These are phyloP conservation scores for Flammula alnicola DNA, from an alignment of 1,284 basidiomycete species.

Conservation along the genomic window DNA sequence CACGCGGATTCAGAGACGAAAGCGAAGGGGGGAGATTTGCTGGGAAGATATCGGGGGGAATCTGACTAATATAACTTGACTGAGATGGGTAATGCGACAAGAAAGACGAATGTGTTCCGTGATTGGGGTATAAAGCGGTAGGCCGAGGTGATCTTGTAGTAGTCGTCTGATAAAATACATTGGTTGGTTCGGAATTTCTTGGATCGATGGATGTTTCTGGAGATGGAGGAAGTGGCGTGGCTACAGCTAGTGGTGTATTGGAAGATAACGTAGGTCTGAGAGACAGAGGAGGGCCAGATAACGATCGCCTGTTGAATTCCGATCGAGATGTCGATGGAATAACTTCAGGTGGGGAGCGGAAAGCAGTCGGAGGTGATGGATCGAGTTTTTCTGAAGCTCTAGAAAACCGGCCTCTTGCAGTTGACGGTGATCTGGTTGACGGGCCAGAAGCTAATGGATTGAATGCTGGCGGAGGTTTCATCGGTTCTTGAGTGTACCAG, in stretches of 20 bases:
- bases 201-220: slow-evolving; percentile 41
- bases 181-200: slow-evolving; percentile 48
- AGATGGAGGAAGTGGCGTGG: slow-evolving; percentile 47
- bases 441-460: slow-evolving; percentile 15
- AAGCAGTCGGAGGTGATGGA: slow-evolving; percentile 24
- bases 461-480: slow-evolving; percentile 27
- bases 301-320: slow-evolving; percentile 46
- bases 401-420: slow-evolving; percentile 33
- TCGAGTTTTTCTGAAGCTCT: slow-evolving; percentile 29
- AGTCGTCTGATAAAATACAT: slow-evolving; percentile 65
- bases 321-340: slow-evolving; percentile 32
- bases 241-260: slow-evolving; percentile 37
- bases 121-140: slow-evolving; percentile 45
- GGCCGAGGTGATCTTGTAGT: slow-evolving; percentile 41
- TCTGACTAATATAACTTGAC: slow-evolving; percentile 30
- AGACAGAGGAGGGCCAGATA: slow-evolving; percentile 45
- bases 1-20: slow-evolving; percentile 34
- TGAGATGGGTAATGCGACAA: slow-evolving; percentile 41
- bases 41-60: slow-evolving; percentile 44
- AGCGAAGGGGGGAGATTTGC: slow-evolving; percentile 40
- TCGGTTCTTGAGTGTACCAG: slow-evolving; percentile 43
- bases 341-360: slow-evolving; percentile 31
- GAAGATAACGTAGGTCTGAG: slow-evolving; percentile 41
- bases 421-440: slow-evolving; percentile 23
- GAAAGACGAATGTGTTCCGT: slow-evolving; percentile 45